Evolutionary conservation across 257 asterid genomes (phyloP).

Genomic region (Echites panduratus): DNA sequence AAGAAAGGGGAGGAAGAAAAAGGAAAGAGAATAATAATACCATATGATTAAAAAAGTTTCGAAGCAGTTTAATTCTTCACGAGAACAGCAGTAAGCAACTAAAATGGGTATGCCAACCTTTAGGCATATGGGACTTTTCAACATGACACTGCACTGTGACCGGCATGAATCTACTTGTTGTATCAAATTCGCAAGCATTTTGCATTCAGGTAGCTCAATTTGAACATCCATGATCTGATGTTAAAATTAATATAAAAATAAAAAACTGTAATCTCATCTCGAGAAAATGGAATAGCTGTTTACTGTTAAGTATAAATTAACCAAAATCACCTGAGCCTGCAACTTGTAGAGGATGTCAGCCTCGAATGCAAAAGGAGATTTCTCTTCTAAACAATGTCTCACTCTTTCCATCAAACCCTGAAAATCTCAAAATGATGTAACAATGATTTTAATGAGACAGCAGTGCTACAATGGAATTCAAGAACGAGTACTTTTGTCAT

Average conservation of each 20-base stretch:
- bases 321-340: conserved; percentile 61
- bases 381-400: conserved; percentile 50
- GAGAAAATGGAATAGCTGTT: conserved; percentile 4
- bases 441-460: neutral
- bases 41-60: conserved; percentile 16
- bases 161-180: conserved; percentile 57
- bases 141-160: conserved; percentile 59
- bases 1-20: neutral
- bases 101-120: conserved; percentile 46
- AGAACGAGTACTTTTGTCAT: neutral
- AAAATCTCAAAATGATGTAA: conserved; percentile 13
- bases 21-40: neutral
- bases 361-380: conserved; percentile 49
- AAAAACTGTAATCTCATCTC: neutral
- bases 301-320: neutral
- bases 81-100: conserved; percentile 14
- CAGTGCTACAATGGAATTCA: neutral
- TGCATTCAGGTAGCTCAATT: conserved; percentile 67
- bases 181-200: conserved; percentile 43
- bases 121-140: conserved; percentile 45
- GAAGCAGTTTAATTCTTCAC: conserved; percentile 12
- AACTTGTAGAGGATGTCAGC: conserved; percentile 62
- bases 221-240: conserved; percentile 55
- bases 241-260: conserved; percentile 14
- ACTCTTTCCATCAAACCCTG: conserved; percentile 72